phyloP scores from a whole-genome alignment of 164 flowering plant genomes.

The Dillenia suffruticosa region DNA sequence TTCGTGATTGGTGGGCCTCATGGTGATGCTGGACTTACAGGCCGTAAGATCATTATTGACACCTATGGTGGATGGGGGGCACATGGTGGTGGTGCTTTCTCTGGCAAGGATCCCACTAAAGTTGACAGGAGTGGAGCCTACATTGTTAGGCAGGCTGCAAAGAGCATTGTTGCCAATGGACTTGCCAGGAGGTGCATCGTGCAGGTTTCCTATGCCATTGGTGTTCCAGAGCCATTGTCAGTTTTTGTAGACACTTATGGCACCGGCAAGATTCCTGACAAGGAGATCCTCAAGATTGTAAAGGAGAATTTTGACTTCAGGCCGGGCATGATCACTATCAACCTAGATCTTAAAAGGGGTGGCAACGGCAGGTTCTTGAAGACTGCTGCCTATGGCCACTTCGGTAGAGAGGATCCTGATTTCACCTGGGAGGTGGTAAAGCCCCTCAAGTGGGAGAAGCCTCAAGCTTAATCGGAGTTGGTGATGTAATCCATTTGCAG shows the following conservation, averaged over 20 bases:
- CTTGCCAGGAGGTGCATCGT: constrained; percentile 59
- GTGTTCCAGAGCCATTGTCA: constrained; percentile 62
- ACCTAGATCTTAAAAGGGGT: constrained; percentile 49
- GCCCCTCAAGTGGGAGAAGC: constrained; percentile 52
- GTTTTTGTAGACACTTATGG: constrained; percentile 47
- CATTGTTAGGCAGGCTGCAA: constrained; percentile 62
- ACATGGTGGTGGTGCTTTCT: constrained; percentile 63
- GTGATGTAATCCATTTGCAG: no score
- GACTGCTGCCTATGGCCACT: constrained; percentile 65
- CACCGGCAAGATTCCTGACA: constrained; percentile 53
- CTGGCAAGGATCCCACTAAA: constrained; percentile 61
- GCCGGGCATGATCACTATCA: constrained; percentile 55
- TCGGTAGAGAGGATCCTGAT: constrained; percentile 55
- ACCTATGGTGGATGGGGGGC: constrained; percentile 78
- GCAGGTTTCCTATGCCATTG: constrained; percentile 66
- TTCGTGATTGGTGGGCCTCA: constrained; percentile 73
- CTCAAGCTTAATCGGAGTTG: constrained; percentile 15
- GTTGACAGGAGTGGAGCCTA: constrained; percentile 63
- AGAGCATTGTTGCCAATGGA: constrained; percentile 51
- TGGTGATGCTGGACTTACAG: constrained; percentile 77
- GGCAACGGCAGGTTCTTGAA: constrained; percentile 53
- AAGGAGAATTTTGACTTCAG: constrained; percentile 57
- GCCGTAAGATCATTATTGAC: constrained; percentile 70
- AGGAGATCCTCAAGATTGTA: constrained; percentile 45
- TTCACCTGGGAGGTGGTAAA: constrained; percentile 64